Evolutionary conservation across 306 rosid species (phyloP).

Genomic region (Castanea sativa): DNA sequence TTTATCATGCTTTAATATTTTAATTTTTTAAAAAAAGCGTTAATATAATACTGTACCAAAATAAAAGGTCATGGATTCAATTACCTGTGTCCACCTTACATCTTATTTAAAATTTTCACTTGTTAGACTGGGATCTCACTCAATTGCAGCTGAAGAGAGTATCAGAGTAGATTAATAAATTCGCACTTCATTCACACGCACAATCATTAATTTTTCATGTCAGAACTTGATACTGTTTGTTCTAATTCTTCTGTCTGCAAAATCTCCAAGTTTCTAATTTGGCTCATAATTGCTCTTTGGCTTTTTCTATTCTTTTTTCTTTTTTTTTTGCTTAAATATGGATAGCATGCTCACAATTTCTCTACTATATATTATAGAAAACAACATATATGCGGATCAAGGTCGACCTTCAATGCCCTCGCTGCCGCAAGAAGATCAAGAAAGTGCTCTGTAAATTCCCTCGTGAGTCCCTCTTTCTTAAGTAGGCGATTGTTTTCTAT

Average conservation of each 20-base stretch:
- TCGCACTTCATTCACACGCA: neutral
- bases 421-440: slow-evolving; percentile 76
- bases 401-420: slow-evolving; percentile 67
- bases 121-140: too few species aligned
- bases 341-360: neutral
- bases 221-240: slow-evolving; percentile 6
- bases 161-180: too few species aligned
- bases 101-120: too few species aligned
- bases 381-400: slow-evolving; percentile 48
- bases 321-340: neutral
- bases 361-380: slow-evolving; percentile 22
- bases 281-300: neutral
- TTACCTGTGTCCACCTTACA: too few species aligned
- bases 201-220: neutral
- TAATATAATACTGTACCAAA: too few species aligned
- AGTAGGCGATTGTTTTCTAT: too few species aligned
- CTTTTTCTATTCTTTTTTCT: neutral
- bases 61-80: too few species aligned
- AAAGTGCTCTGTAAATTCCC: slow-evolving; percentile 60
- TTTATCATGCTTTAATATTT: too few species aligned
- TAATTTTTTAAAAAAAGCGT: too few species aligned
- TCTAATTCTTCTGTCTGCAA: neutral
- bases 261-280: neutral
- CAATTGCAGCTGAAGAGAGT: too few species aligned
- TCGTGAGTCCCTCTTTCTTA: slow-evolving; percentile 54